Conservation (phyloP, 2,329 filamentous ascomycete species). For the Diaporthe ampelina region DNA sequence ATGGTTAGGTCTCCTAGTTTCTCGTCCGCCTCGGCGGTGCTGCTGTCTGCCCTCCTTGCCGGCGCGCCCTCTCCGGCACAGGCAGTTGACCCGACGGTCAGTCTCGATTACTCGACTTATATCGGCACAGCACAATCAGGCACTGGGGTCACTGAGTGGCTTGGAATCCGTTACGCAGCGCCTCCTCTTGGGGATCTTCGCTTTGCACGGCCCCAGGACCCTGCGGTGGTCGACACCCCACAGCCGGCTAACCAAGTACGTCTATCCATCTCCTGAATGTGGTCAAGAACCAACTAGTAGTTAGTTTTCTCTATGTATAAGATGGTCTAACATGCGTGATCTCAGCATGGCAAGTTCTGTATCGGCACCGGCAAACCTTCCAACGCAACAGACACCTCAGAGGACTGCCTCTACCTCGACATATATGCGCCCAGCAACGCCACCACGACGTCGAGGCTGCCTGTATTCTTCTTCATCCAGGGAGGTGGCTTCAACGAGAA, state of each 20-base stretch:
- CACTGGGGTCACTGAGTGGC: slow-evolving; percentile 51
- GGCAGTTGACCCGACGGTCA: slow-evolving; percentile 35
- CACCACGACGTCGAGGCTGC: slow-evolving; percentile 58
- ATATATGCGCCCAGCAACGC: slow-evolving; percentile 71
- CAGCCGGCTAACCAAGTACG: slow-evolving; percentile 67
- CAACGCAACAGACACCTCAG: slow-evolving; percentile 54
- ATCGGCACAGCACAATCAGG: slow-evolving; percentile 37
- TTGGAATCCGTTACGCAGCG: slow-evolving; percentile 80
- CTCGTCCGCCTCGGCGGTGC: slow-evolving; percentile 17
- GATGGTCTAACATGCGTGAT: slow-evolving; percentile 48
- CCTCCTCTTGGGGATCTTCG: slow-evolving; percentile 74
- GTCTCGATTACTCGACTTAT: slow-evolving; percentile 40
- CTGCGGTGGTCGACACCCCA: slow-evolving; percentile 58
- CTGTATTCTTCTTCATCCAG: slow-evolving; percentile 55
- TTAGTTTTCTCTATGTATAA: slow-evolving; percentile 62
- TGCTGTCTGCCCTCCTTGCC: slow-evolving; percentile 15
- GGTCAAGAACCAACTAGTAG: neutral
- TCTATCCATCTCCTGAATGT: neutral
- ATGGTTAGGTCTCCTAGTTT: slow-evolving; percentile 11
- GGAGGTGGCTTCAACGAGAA: slow-evolving; percentile 68
- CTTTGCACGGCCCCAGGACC: slow-evolving; percentile 77
- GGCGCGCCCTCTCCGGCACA: neutral
- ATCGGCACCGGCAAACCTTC: slow-evolving; percentile 48
- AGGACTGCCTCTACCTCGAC: slow-evolving; percentile 80
- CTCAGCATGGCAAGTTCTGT: slow-evolving; percentile 47